Evolutionary conservation across 2,329 filamentous ascomycete species (phyloP), one percentile per base, ranked within the genome.

Genomic region (Trichoderma sp.): DNA sequence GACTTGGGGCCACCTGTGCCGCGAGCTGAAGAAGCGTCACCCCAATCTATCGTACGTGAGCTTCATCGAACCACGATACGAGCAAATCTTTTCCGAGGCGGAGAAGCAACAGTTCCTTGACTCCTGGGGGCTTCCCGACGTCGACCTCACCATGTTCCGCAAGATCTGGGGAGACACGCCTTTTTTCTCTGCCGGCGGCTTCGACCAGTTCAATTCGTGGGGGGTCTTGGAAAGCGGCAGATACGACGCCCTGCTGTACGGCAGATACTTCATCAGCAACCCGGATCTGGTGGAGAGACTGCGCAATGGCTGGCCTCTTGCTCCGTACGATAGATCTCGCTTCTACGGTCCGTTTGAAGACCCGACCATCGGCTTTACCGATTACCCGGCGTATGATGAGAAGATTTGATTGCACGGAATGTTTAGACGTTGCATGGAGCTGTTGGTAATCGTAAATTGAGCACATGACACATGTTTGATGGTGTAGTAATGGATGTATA

Each of bases 131-230:
- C 76, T 88, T 6, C 62, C 77, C 7, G 77, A 83, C 3, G 81
- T 87, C 23, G 82, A 84, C 57, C 80, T 88, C 1, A 81, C 81
- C 8, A 70, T 79, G 3, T 87, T 88, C 75, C 84, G 86, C 23
- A 74, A 82, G 12, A 88, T 89, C 72, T 85, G 88, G 66, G 83
- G 82, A 2, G 78, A 80, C 6, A 86, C 86, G 0, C 87, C 86
- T 0, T 87, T 89, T 78, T 83, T 90, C 73, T 84, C 86, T 0
- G 87, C 85, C 0, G 87, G 87, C 6, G 87, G 87, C 0, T 90
- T 85, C 78, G 80, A 85, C 66, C 81, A 87, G 55, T 80, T 80
- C 47, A 88, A 87, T 73, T 82, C 81, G 0, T 85, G 83, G 80
- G 85, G 83, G 2, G 82, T 86, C 1, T 3, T 79, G 1, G 78